Evolutionary conservation across 1,284 basidiomycete genomes (phyloP), one percentile per base, ranked within the genome.

Genomic region (Laetiporus sulphureus): DNA sequence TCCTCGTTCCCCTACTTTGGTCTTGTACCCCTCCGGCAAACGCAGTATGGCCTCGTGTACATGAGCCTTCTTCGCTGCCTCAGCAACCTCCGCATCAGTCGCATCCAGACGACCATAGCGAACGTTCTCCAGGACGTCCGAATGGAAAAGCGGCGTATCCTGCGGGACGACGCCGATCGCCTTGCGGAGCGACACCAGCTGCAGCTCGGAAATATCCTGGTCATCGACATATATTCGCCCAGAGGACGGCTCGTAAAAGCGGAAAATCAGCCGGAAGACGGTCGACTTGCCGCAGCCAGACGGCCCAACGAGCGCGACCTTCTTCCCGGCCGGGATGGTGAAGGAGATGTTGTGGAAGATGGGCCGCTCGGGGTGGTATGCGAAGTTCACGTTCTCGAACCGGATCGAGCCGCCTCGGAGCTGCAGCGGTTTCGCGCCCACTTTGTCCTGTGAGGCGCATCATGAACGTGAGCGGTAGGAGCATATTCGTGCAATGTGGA

Each of bases 241-340:
- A 0, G 76, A 72, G 2, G 73, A 63, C 0, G 92, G 91, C 33
- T 92, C 83, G 64, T 97, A 99, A 74, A 97, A 98, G 6, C 95
- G 75, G 70, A 91, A 98, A 13, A 99, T 69, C 0, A 99, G 79
- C 3, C 94, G 81, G 69, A 98, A 90, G 41, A 99, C 82, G 3
- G 95, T 99, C 15, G 90, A 94, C 67, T 99, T 99, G n/a, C 95
- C 96, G 56, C 92, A 96, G 7, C 95, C 96, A 0, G 91, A 94
- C 0, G 95, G 93, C 0, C 95, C 95, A 25, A 99, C 95, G 40
- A 99, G 86, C 5, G 94, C 95, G 1, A 95, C 87, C 59, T 97
- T 97, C 65, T 90, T 88, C 2, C 96, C 95, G 0, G 92, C 93
- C 0, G 95, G 95, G 36, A 98, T 84, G 13, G 83, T 84, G 66